Conservation (phyloP, 352 stramenopile genomes). For the Phytophthora megakarya region DNA sequence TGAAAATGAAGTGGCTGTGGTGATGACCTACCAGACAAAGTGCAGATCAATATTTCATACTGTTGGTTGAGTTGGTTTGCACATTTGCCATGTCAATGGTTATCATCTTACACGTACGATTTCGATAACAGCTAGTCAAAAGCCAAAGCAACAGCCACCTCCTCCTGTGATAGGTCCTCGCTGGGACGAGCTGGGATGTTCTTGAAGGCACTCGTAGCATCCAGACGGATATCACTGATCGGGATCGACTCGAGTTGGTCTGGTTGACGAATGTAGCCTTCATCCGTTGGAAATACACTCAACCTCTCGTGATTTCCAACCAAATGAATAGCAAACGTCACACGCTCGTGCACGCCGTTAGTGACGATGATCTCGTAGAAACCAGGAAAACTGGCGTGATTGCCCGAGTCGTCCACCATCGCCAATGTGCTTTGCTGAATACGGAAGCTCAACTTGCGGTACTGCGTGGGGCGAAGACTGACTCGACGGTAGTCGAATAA, state of each 20-base stretch:
- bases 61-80: too few relatives aligned
- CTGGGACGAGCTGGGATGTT: neutral
- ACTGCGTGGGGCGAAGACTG: conserved; percentile 45
- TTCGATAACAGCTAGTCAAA: conserved; percentile 22
- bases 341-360: conserved; percentile 69
- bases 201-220: conserved; percentile 16
- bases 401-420: conserved; percentile 60
- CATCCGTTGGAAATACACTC: conserved; percentile 40
- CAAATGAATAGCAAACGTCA: conserved; percentile 70
- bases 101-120: too few relatives aligned
- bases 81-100: too few relatives aligned
- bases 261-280: conserved; percentile 1
- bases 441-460: conserved; percentile 44
- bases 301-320: conserved; percentile 49
- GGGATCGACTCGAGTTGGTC: neutral
- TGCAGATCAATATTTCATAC: too few relatives aligned
- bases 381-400: conserved; percentile 59
- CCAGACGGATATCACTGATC: conserved; percentile 12
- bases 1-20: too few relatives aligned
- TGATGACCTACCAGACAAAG: too few relatives aligned
- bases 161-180: neutral
- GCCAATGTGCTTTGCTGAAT: conserved; percentile 55
- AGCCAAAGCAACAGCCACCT: conserved; percentile 16
- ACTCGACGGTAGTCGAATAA: conserved; percentile 73
- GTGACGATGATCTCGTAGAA: conserved; percentile 81